A percentile compares a stretch with the other conserved stretches of the same genome.
These are phyloP conservation scores for Ophiostoma australiae DNA, from an alignment of 2,329 filamentous ascomycete species.

Conservation along the genomic window DNA sequence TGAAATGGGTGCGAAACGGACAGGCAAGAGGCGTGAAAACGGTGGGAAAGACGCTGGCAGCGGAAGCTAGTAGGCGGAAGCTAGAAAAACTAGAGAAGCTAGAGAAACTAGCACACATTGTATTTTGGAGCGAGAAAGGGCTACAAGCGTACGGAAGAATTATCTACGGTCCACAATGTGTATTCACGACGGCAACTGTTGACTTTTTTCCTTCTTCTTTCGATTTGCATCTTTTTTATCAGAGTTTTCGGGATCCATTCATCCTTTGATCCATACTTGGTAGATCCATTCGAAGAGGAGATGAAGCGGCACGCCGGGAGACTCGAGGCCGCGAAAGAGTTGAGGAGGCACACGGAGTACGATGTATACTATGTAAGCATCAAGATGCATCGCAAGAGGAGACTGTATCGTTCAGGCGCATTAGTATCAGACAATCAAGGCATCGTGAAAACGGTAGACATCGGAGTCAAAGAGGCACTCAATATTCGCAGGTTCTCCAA, in stretches of 20 bases:
- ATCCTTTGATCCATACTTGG: neutral
- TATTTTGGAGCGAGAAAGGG: neutral
- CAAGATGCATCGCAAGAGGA: neutral
- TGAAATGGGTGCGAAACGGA: neutral
- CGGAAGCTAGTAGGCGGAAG: constrained; percentile 5
- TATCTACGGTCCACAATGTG: no score
- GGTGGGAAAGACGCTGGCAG: neutral
- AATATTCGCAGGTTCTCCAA: neutral
- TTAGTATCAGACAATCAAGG: neutral
- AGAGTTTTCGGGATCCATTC: neutral
- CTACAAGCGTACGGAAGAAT: constrained; percentile 1
- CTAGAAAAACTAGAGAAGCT: neutral
- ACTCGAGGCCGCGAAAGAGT: no score
- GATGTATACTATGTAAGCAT: neutral
- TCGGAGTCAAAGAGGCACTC: neutral
- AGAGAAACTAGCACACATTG: neutral
- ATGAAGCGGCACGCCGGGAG: no score
- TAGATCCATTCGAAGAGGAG: neutral
- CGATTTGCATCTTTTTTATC: neutral
- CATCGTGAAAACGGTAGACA: neutral
- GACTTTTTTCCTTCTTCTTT: neutral
- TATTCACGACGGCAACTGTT: neutral
- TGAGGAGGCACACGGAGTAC: no score
- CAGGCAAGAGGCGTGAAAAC: neutral
- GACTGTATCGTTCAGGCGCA: neutral